Conservation (phyloP, 83 land plant species). For the Picea abies region DNA sequence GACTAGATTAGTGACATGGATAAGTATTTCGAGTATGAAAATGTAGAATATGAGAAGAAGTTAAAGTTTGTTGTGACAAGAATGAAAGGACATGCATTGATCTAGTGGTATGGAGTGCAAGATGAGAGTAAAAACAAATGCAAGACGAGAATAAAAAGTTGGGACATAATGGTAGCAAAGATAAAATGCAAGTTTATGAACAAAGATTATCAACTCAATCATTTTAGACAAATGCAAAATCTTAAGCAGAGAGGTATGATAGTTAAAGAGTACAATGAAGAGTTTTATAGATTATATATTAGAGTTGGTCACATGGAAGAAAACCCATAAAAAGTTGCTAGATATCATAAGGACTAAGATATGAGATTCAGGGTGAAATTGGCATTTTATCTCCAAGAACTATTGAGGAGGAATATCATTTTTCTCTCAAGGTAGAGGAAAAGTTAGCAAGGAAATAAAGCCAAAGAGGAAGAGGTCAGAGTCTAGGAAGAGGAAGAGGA, state of each 20-base stretch:
- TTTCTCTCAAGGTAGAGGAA: background rate
- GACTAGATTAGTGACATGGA: background rate
- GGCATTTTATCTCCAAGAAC: background rate
- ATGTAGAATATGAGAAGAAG: background rate
- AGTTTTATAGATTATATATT: too few species aligned
- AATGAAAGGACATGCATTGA: background rate
- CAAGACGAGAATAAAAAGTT: background rate
- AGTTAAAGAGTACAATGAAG: background rate
- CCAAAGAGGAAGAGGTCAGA: background rate
- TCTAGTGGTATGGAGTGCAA: too few species aligned
- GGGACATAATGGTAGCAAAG: background rate
- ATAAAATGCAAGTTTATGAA: background rate
- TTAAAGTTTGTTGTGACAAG: background rate
- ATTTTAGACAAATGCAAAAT: background rate
- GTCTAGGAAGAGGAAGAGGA: background rate
- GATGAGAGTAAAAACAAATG: background rate
- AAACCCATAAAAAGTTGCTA: background rate
- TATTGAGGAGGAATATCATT: background rate
- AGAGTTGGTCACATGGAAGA: background rate
- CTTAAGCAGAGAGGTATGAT: background rate
- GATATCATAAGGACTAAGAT: background rate
- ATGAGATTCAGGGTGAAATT: background rate
- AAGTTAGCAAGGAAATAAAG: background rate
- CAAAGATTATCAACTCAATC: background rate
- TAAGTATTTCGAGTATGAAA: background rate